These are phyloP conservation scores for Cryphonectria naterciae DNA, from an alignment of 2,329 filamentous ascomycete species.

Conservation along the genomic window DNA sequence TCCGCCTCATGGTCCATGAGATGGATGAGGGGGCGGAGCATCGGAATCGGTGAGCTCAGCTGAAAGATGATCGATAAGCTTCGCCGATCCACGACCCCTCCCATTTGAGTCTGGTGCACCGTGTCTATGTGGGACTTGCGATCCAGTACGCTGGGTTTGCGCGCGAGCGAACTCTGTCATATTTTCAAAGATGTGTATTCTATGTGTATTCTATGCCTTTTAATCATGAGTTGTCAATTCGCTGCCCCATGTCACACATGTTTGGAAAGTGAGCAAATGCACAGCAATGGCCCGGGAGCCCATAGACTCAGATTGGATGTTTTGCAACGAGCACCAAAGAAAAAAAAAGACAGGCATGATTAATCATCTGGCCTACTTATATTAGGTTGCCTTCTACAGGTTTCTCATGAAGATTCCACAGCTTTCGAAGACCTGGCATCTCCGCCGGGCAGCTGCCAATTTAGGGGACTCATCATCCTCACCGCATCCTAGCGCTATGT, in stretches of 20 bases:
- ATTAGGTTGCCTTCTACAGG: too few species aligned
- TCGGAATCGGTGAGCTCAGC: background rate
- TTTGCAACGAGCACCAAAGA: background rate
- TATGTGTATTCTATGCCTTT: background rate
- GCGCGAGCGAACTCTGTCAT: background rate
- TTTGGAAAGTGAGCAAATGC: background rate
- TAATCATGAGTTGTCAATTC: background rate
- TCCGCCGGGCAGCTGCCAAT: background rate
- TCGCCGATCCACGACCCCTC: background rate
- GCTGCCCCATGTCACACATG: too few species aligned
- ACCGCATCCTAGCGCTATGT: background rate
- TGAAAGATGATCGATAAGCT: slow-evolving; percentile 1
- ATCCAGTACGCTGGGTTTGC: background rate
- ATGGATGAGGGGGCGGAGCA: background rate
- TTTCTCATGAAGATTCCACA: background rate
- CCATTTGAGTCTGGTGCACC: background rate
- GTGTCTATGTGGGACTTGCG: background rate
- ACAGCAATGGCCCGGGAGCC: background rate
- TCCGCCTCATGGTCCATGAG: background rate
- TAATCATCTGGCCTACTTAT: too few species aligned
- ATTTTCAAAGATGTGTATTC: background rate
- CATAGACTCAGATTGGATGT: background rate
- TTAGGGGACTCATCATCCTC: background rate
- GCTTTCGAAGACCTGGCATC: background rate
- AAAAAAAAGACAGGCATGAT: background rate